A percentile compares a stretch with the other conserved stretches of the same genome.
These are phyloP conservation scores for Nemania abortiva DNA, from an alignment of 2,329 filamentous ascomycete genomes.

Conservation along the genomic window DNA sequence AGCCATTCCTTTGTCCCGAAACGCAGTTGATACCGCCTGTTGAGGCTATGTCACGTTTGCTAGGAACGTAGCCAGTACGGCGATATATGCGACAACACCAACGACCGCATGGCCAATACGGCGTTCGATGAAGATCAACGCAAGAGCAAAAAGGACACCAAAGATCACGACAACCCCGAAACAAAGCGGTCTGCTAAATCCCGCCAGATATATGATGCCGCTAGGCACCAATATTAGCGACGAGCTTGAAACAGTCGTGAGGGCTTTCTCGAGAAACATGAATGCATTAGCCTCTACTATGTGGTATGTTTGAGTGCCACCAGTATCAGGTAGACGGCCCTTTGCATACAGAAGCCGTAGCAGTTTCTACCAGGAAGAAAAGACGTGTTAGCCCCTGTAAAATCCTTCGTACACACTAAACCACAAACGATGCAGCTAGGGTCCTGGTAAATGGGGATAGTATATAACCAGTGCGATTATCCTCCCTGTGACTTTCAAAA, in stretches of 20 bases:
- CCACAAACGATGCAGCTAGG: neutral
- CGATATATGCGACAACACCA: constrained; percentile 38
- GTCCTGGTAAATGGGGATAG: neutral
- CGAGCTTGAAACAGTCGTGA: constrained; percentile 19
- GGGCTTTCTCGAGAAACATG: neutral
- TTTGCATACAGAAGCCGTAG: neutral
- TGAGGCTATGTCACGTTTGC: constrained; percentile 14
- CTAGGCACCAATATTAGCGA: constrained; percentile 34
- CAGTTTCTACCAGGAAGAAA: constrained; percentile 1
- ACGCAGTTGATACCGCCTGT: neutral
- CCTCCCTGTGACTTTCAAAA: neutral
- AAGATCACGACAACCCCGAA: constrained; percentile 33
- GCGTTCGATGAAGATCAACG: constrained; percentile 31
- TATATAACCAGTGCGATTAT: neutral
- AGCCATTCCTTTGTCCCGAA: neutral
- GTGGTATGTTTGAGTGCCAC: constrained; percentile 10
- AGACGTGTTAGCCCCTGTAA: constrained; percentile 7
- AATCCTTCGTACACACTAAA: neutral
- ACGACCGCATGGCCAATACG: constrained; percentile 35
- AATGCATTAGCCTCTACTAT: neutral
- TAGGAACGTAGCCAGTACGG: constrained; percentile 35
- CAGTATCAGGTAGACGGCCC: neutral
- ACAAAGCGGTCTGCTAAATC: constrained; percentile 19
- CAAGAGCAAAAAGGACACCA: constrained; percentile 31
- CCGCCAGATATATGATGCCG: constrained; percentile 34